Evolutionary conservation across 805 yeast genomes (phyloP), one percentile per base, ranked within the genome.

Genomic region (Candida ortonii): DNA sequence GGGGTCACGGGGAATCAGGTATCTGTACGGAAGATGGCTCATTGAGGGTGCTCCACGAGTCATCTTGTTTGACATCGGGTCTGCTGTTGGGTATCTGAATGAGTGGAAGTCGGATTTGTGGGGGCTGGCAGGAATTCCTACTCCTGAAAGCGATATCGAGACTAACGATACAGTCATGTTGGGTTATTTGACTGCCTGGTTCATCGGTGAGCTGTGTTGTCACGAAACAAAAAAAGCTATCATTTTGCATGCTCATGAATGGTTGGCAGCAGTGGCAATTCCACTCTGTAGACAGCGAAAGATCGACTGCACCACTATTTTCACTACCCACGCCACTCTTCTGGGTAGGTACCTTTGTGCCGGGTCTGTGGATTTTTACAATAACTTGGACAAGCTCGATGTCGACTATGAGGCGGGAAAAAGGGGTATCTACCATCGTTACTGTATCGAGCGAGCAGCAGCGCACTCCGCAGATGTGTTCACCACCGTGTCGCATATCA

Each of bases 371-470:
- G 98, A 90, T 61, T 93, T 90, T 57, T 90, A 90, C 70, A 90
- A 90, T 66, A 88, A 89, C 57, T 70, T 90, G 53, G 83, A 83
- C 38, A 60, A 60, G 43, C 89, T 93, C 56, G 97, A 90, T 53
- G 97, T 90, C 31, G 98, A 90, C 61, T 88, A 90, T 21, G 98
- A 90, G 64, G 97, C 97, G 9, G 98, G 98, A 14, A 89, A 87
- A 63, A 73, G 97, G 49, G 98, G 98, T 36, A 90, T 90, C 50
- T 90, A 90, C 64, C 98, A 90, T 61, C 75, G 98, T 44, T 93
- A 90, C 61, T 90, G 98, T 63, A 84, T 90, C 46, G 98, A 90
- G 67, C 75, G 98, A 40, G 89, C 95, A 6, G 96, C 97, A 11
- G 88, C 96, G 12, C 97, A 90, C 59, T 73, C 93, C 10, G 87